Conservation (phyloP, 1,284 basidiomycete species). For the Leccinum griseonigrum region DNA sequence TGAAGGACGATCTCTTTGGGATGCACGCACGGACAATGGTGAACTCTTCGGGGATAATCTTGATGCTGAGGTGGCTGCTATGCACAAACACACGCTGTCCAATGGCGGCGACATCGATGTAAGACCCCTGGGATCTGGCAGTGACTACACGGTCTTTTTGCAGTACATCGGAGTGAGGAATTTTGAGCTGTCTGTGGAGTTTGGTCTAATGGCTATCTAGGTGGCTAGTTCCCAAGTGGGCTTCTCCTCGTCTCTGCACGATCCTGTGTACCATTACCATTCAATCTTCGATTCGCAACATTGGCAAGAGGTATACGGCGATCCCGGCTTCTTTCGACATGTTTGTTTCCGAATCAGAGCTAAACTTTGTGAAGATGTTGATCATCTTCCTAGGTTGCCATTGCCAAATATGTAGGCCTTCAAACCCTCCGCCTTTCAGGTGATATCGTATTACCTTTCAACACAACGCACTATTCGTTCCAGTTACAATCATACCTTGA, state of each 20-base stretch:
- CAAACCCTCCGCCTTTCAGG: conserved; percentile 62
- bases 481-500: conserved; percentile 50
- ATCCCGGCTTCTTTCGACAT: conserved; percentile 70
- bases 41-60: conserved; percentile 35
- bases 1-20: conserved; percentile 45
- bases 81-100: conserved; percentile 24
- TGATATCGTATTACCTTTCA: conserved; percentile 62
- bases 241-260: conserved; percentile 45
- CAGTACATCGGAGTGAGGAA: conserved; percentile 48
- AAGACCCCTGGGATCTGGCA: conserved; percentile 53
- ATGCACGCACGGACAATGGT: conserved; percentile 46
- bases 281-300: conserved; percentile 72
- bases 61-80: conserved; percentile 31
- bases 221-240: conserved; percentile 54
- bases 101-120: conserved; percentile 34
- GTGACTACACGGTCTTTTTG: conserved; percentile 75
- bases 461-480: conserved; percentile 69
- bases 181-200: neutral
- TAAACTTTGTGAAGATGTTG: neutral
- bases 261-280: conserved; percentile 76
- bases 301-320: conserved; percentile 73
- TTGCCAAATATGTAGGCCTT: conserved; percentile 67
- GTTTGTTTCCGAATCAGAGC: conserved; percentile 33
- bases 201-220: conserved; percentile 30
- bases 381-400: conserved; percentile 46